phyloP scores from a whole-genome alignment of 2,329 filamentous ascomycete genomes.

The Aspergillus sergii region DNA sequence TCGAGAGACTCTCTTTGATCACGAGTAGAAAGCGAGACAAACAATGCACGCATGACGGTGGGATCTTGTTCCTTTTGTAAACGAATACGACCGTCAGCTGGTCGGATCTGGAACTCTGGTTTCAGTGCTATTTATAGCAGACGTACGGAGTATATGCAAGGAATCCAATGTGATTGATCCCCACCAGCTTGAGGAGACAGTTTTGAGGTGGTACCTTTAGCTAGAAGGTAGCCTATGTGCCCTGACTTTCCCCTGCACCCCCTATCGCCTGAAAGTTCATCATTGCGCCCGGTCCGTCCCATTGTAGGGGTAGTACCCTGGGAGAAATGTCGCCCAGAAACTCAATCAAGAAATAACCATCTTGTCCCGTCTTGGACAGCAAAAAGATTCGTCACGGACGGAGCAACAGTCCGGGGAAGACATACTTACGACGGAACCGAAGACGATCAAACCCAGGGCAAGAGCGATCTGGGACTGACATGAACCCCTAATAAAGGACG shows the following conservation, averaged over 20 bases:
- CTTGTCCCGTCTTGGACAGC: background rate
- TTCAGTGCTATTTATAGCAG: slow-evolving; percentile 3
- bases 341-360: background rate
- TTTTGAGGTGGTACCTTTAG: background rate
- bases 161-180: background rate
- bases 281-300: background rate
- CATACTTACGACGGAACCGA: background rate
- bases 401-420: background rate
- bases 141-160: background rate
- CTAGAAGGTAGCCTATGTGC: background rate
- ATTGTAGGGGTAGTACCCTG: background rate
- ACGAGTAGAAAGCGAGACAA: background rate
- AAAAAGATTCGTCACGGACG: background rate
- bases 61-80: background rate
- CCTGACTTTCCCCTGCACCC: background rate
- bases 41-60: background rate
- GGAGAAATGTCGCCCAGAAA: background rate
- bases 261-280: background rate
- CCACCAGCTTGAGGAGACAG: background rate
- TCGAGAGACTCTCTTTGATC: background rate
- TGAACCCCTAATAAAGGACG: background rate
- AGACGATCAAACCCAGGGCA: background rate
- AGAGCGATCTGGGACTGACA: background rate
- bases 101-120: background rate
- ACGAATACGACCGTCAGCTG: background rate